phyloP scores from a whole-genome alignment of 371 early-diverging fungal genomes.

The Synchytrium microbalum region DNA sequence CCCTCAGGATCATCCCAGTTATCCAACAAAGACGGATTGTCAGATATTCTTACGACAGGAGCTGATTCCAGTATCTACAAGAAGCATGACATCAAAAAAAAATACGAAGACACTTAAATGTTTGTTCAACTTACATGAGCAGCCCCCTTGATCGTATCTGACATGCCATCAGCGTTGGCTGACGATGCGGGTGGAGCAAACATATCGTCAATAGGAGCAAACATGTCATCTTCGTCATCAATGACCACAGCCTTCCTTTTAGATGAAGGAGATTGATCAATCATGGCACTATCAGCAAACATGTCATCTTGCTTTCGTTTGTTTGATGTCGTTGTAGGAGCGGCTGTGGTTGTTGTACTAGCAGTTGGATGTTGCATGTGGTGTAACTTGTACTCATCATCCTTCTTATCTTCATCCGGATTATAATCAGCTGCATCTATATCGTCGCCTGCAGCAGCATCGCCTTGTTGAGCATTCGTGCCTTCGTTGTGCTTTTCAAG shows the following conservation, averaged over 20 bases:
- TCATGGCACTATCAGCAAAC: neutral
- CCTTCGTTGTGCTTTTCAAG: conserved; percentile 14
- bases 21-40: conserved; percentile 53
- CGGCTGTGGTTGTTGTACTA: conserved; percentile 9
- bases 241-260: neutral
- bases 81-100: conserved; percentile 2
- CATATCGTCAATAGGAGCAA: conserved; percentile 35
- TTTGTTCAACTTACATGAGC: conserved; percentile 19
- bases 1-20: conserved; percentile 96
- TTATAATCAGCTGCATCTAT: conserved; percentile 71
- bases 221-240: conserved; percentile 22
- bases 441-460: conserved; percentile 35
- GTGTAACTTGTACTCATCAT: conserved; percentile 26
- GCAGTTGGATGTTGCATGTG: conserved; percentile 13
- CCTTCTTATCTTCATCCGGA: conserved; percentile 38
- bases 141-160: conserved; percentile 8
- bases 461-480: conserved; percentile 12
- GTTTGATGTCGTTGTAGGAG: conserved; percentile 6
- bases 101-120: neutral
- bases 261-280: neutral
- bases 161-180: conserved; percentile 10
- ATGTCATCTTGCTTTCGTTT: conserved; percentile 7
- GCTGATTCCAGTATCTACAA: conserved; percentile 33
- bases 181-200: conserved; percentile 17
- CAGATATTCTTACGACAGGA: conserved; percentile 29